phyloP scores from a whole-genome alignment of 2,329 filamentous ascomycete species.

The Plectosphaerella cucumerina region DNA sequence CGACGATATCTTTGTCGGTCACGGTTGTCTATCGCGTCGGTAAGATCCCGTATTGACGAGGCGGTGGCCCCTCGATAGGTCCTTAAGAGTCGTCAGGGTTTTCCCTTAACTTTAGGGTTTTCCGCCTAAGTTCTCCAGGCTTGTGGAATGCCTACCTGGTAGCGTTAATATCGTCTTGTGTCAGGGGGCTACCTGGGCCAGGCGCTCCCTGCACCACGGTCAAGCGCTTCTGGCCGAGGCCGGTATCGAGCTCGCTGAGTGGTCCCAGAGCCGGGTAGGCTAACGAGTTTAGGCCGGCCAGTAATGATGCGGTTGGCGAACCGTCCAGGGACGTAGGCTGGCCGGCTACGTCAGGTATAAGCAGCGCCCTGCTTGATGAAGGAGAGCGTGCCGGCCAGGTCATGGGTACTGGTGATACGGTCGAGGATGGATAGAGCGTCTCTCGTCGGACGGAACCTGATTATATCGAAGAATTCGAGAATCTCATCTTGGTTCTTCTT shows the following conservation, averaged over 20 bases:
- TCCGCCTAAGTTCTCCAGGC: too few species aligned
- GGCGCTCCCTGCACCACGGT: neutral
- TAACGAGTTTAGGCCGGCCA: neutral
- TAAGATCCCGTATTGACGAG: neutral
- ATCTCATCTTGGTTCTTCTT: neutral
- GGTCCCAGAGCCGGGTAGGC: neutral
- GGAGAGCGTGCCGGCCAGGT: neutral
- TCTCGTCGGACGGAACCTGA: neutral
- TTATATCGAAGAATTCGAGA: neutral
- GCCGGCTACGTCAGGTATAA: neutral
- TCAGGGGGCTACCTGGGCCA: too few species aligned
- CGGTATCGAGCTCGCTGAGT: neutral
- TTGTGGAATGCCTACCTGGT: too few species aligned
- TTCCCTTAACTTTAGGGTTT: too few species aligned
- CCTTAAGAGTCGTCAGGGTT: neutral
- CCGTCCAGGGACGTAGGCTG: too few species aligned
- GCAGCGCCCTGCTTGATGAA: neutral
- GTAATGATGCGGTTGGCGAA: neutral
- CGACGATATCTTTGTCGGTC: neutral
- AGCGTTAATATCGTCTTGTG: too few species aligned
- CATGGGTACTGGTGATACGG: neutral
- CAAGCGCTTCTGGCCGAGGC: neutral
- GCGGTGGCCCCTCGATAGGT: neutral
- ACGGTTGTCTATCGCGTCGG: neutral
- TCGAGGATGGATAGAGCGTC: neutral